These are phyloP conservation scores for Coemansia sp. DNA, from an alignment of 192 early-diverging fungal genomes.

Conservation along the genomic window DNA sequence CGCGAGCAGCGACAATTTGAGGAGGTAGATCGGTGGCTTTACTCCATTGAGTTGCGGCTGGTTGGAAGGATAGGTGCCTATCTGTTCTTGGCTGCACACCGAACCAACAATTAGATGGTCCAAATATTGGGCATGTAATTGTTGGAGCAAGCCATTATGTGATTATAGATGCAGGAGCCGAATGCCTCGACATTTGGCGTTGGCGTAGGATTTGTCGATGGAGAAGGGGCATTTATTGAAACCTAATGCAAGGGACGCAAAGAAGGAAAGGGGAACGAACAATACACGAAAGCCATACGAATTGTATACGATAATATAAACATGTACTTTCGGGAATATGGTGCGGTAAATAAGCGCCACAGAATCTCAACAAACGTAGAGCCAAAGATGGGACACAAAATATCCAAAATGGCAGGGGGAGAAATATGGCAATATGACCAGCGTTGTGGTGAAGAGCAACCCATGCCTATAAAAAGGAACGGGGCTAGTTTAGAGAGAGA, in stretches of 20 bases:
- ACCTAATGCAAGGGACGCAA: not conserved
- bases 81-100: not conserved
- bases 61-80: too few species aligned
- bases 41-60: not conserved
- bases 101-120: not conserved
- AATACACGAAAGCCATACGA: not conserved
- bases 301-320: too few species aligned
- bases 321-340: not conserved
- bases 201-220: too few species aligned
- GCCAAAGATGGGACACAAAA: not conserved
- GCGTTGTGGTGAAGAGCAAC: not conserved
- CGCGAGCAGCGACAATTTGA: too few species aligned
- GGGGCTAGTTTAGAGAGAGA: too few species aligned
- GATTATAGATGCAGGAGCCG: not conserved
- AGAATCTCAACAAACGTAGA: not conserved
- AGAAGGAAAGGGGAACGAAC: not conserved
- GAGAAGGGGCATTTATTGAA: too few species aligned
- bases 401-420: not conserved
- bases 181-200: not conserved
- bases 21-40: slow-evolving; percentile 1
- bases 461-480: too few species aligned
- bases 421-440: not conserved
- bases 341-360: not conserved
- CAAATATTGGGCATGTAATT: not conserved
- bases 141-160: not conserved